These are phyloP conservation scores for Sphaerulina populicola DNA, from an alignment of 2,329 filamentous ascomycete genomes.

Conservation along the genomic window DNA sequence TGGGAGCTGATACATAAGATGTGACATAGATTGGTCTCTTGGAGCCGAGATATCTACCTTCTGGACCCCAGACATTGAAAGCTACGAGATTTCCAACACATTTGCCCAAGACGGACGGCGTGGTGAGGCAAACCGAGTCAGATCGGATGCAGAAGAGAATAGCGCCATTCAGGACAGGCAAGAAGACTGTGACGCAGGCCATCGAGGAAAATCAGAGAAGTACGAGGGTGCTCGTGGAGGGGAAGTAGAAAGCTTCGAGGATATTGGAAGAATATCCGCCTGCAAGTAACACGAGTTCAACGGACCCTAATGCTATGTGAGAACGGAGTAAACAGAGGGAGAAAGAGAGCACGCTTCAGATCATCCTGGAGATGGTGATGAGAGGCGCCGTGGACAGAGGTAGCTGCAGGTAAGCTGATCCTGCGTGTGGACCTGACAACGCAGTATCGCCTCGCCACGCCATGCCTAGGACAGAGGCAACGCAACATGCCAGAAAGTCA, in stretches of 20 bases:
- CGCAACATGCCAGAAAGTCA: too few relatives aligned
- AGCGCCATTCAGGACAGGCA: slow-evolving; percentile 11
- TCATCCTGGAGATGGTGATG: background rate
- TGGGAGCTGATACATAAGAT: background rate
- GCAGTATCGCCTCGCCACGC: too few relatives aligned
- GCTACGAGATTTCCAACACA: slow-evolving; percentile 29
- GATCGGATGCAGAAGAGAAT: slow-evolving; percentile 5
- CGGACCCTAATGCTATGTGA: slow-evolving; percentile 49
- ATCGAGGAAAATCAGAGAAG: background rate
- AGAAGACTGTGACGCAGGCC: background rate
- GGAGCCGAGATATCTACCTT: slow-evolving; percentile 35
- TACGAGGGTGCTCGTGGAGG: background rate
- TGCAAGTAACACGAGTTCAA: slow-evolving; percentile 22
- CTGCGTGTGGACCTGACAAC: too few relatives aligned
- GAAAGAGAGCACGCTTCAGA: background rate
- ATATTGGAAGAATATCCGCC: slow-evolving; percentile 11
- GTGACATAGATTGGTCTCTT: slow-evolving; percentile 37
- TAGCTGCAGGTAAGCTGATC: too few relatives aligned
- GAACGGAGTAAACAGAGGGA: background rate
- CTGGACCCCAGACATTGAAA: slow-evolving; percentile 29
- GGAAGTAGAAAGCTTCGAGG: background rate
- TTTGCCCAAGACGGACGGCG: slow-evolving; percentile 11
- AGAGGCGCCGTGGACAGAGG: too few relatives aligned
- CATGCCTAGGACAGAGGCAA: too few relatives aligned
- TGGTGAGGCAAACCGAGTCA: background rate